These are phyloP conservation scores for Lasiosphaeria ovina DNA, from an alignment of 495 filamentous ascomycete species.

Conservation along the genomic window DNA sequence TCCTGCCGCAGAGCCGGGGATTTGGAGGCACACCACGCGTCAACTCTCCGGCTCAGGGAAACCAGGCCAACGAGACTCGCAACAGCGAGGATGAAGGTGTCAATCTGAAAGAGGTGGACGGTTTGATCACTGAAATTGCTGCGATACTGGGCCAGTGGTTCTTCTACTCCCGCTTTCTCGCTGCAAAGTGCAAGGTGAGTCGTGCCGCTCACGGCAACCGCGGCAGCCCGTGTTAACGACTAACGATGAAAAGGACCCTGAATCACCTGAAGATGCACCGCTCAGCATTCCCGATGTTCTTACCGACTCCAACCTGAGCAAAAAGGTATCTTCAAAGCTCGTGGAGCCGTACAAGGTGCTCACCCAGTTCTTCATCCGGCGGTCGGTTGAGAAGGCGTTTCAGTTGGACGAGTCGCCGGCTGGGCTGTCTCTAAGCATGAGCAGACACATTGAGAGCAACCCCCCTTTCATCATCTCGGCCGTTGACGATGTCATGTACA, in stretches of 20 bases:
- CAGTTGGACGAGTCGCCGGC: constrained; percentile 93
- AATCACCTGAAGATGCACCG: constrained; percentile 42
- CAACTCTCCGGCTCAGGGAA: constrained; percentile 65
- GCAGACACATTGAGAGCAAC: constrained; percentile 63
- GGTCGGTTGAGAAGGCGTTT: constrained; percentile 95
- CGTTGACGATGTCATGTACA: constrained; percentile 99
- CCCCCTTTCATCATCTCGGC: constrained; percentile 91
- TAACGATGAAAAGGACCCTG: constrained; percentile 39
- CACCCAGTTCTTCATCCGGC: constrained; percentile 92
- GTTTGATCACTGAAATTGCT: constrained; percentile 77
- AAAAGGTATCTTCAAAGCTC: constrained; percentile 72
- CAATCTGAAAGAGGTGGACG: constrained; percentile 92
- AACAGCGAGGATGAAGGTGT: constrained; percentile 82
- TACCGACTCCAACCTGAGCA: constrained; percentile 66
- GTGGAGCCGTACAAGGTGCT: constrained; percentile 77
- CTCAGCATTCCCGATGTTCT: constrained; percentile 67
- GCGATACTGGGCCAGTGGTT: constrained; percentile 94
- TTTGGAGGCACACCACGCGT: constrained; percentile 50
- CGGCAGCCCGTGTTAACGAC: constrained; percentile 18
- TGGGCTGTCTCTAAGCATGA: constrained; percentile 71
- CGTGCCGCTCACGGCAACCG: constrained; percentile 9
- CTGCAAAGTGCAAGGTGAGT: constrained; percentile 75
- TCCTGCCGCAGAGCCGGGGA: constrained; percentile 65
- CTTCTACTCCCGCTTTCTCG: constrained; percentile 84
- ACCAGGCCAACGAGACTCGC: constrained; percentile 46